A percentile compares a stretch with the other conserved stretches of the same genome.
Conservation (phyloP, 2,329 filamentous ascomycete genomes). For the Cordyceps farinosa region DNA sequence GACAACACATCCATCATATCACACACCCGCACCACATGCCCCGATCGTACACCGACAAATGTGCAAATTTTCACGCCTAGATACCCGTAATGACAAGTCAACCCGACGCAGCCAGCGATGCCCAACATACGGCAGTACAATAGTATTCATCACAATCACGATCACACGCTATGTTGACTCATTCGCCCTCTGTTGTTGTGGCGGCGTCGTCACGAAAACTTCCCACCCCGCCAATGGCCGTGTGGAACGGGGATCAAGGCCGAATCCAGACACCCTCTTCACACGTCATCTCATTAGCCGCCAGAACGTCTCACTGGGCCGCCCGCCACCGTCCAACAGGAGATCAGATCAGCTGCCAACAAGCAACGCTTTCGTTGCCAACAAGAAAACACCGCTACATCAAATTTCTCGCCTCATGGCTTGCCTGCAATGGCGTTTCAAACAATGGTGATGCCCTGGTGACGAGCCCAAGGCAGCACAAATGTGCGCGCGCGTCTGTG, state of each 20-base stretch:
- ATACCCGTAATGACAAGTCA: slow-evolving; percentile 4
- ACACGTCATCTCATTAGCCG: not conserved
- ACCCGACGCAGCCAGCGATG: not conserved
- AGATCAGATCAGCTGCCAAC: not conserved
- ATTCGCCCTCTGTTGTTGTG: not conserved
- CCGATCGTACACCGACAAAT: slow-evolving; percentile 12
- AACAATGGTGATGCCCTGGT: not conserved
- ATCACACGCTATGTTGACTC: not conserved
- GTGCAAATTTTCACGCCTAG: not conserved
- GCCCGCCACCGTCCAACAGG: not conserved
- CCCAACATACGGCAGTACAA: slow-evolving; percentile 1
- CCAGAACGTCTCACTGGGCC: not conserved
- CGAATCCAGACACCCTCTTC: not conserved
- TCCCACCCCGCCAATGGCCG: not conserved
- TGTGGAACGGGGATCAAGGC: not conserved
- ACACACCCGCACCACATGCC: slow-evolving; percentile 11
- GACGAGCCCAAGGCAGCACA: not conserved
- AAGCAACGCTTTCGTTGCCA: not conserved
- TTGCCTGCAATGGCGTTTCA: not conserved
- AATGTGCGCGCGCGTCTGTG: not conserved
- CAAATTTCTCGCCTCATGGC: not conserved
- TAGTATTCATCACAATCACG: slow-evolving; percentile 10
- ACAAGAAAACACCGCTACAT: not conserved
- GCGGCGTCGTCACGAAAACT: not conserved
- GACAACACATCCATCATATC: slow-evolving; percentile 12